Conservation (phyloP, 495 filamentous ascomycete species). For the Xylaria curta region DNA sequence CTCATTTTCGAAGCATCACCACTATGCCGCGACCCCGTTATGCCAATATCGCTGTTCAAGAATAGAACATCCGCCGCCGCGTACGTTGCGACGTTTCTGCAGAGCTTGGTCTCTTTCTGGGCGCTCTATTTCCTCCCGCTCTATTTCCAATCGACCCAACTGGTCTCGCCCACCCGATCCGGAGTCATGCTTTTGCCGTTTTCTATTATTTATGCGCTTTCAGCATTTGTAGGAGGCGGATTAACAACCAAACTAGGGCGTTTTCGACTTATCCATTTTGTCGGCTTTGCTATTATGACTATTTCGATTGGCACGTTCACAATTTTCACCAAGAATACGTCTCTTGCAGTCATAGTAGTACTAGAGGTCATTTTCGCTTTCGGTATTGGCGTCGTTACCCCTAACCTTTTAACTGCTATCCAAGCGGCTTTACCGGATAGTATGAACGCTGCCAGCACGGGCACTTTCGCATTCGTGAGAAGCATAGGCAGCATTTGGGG, state of each 20-base stretch:
- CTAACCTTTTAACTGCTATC: constrained; percentile 33
- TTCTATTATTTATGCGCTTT: constrained; percentile 46
- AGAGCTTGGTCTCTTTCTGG: constrained; percentile 38
- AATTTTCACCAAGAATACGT: constrained; percentile 35
- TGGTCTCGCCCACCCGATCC: constrained; percentile 42
- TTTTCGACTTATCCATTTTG: constrained; percentile 53
- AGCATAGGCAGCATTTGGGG: neutral
- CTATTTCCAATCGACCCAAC: constrained; percentile 55
- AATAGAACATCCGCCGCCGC: constrained; percentile 44
- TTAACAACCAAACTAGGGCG: constrained; percentile 50
- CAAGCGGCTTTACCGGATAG: neutral
- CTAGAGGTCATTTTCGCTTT: constrained; percentile 43
- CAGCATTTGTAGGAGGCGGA: constrained; percentile 45
- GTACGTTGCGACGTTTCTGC: constrained; percentile 26
- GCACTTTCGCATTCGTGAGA: neutral
- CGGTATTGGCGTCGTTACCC: constrained; percentile 45
- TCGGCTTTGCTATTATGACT: constrained; percentile 47
- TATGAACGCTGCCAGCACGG: neutral
- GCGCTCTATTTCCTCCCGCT: constrained; percentile 56
- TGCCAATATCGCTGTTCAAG: constrained; percentile 43
- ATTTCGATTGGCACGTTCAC: constrained; percentile 52
- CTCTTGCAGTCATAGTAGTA: constrained; percentile 37
- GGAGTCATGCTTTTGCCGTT: constrained; percentile 55
- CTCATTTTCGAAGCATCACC: constrained; percentile 36
- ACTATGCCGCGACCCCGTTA: constrained; percentile 41